Percentiles rank a stretch among this genome's conserved stretches.
phyloP scores from a whole-genome alignment of 106 monocot genomes.

The Narthecium ossifragum region DNA sequence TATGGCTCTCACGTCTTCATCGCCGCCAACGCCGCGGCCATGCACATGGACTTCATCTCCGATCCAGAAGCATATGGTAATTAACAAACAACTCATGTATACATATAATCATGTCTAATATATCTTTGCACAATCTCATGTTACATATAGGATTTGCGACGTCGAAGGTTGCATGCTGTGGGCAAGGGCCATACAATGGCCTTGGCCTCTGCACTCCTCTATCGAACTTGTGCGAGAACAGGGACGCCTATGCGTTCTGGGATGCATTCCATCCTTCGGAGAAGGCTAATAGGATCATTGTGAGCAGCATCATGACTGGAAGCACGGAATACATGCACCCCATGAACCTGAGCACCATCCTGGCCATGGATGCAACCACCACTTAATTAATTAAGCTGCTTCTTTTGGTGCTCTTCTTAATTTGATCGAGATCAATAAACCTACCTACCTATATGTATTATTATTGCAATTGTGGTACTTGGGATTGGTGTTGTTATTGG shows the following conservation, averaged over 20 bases:
- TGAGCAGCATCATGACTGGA: constrained; percentile 50
- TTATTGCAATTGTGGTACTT: too few species aligned
- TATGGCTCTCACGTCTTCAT: constrained; percentile 41
- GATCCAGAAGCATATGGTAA: constrained; percentile 60
- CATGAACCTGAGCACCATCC: constrained; percentile 73
- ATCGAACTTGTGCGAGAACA: constrained; percentile 64
- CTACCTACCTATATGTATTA: too few species aligned
- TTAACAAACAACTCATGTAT: not conserved
- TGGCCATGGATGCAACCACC: constrained; percentile 40
- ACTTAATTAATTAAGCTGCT: too few species aligned
- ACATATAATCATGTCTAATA: not conserved
- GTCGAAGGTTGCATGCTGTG: constrained; percentile 80
- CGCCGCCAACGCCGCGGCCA: constrained; percentile 31
- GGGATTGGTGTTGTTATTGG: too few species aligned
- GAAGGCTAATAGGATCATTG: constrained; percentile 77
- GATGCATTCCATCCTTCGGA: constrained; percentile 83
- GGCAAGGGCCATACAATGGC: constrained; percentile 87
- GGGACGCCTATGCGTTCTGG: constrained; percentile 70
- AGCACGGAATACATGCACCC: constrained; percentile 57
- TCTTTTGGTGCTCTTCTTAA: too few species aligned
- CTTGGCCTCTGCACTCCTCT: constrained; percentile 66
- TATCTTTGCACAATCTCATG: not conserved
- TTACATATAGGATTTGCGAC: constrained; percentile 57
- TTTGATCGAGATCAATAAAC: too few species aligned
- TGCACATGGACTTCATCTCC: constrained; percentile 57